Evolutionary conservation across 2,329 filamentous ascomycete species (phyloP).

Genomic region (Rosellinia necatrix): DNA sequence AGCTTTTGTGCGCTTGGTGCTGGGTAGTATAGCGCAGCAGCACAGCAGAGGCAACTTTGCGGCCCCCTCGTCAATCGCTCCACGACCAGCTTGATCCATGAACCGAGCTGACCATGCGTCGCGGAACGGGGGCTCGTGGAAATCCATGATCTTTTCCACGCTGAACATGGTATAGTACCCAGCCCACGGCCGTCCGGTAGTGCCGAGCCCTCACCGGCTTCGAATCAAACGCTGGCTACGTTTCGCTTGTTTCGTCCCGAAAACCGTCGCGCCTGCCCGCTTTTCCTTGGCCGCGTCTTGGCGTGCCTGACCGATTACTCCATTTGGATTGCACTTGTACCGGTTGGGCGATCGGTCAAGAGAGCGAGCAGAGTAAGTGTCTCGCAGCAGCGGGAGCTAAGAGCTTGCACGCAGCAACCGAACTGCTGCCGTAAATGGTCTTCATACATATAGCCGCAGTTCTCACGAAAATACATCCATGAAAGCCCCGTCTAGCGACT

Average conservation of each 20-base stretch:
- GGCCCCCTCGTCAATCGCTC: background rate
- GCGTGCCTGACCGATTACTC: constrained; percentile 15
- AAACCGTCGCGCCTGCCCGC: constrained; percentile 31
- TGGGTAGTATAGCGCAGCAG: too few species aligned
- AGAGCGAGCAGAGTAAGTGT: constrained; percentile 30
- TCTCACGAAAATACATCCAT: constrained; percentile 19
- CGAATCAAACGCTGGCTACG: constrained; percentile 12
- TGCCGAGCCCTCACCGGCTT: constrained; percentile 28
- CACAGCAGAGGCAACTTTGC: constrained; percentile 5
- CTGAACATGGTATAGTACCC: constrained; percentile 25
- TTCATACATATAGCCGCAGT: constrained; percentile 1
- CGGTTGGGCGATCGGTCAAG: constrained; percentile 33
- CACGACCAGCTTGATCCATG: constrained; percentile 10
- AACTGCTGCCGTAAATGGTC: background rate
- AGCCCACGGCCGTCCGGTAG: constrained; percentile 31
- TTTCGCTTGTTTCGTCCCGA: constrained; percentile 35
- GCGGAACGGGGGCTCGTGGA: constrained; percentile 15
- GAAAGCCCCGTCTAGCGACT: constrained; percentile 21
- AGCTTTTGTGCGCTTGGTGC: constrained; percentile 18
- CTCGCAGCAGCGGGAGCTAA: constrained; percentile 37
- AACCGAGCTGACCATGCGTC: background rate
- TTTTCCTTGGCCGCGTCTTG: constrained; percentile 31
- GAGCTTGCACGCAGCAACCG: constrained; percentile 3
- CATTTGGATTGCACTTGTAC: constrained; percentile 28
- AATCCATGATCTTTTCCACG: constrained; percentile 8